Evolutionary conservation across 495 filamentous ascomycete genomes (phyloP), one percentile per base, ranked within the genome.

Genomic region (Darksidea phi): DNA sequence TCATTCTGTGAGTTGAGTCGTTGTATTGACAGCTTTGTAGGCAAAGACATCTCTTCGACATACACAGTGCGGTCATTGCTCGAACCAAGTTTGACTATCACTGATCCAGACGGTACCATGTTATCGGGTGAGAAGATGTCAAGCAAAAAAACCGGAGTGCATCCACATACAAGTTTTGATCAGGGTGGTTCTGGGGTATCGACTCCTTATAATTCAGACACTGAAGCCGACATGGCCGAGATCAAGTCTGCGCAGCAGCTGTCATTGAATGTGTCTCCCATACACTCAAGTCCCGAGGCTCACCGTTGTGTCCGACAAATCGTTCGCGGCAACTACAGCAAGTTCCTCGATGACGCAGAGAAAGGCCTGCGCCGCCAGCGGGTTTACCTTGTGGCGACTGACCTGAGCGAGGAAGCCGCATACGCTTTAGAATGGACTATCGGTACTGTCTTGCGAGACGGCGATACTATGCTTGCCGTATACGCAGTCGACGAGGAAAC

Each of bases 371-470:
- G 87, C 15, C 83, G 90, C 11, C 84, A 89, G 46, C 82, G 94
- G 10, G 92, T 90, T 52, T 98, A 97, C 71, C 76, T 98, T 6
- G 89, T 97, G 8, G 91, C 94, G 8, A 96, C 90, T 0, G 94
- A 97, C 73, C 74, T 97, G 32, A 95, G 89, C 65, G 88, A 91
- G 42, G 94, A 98, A 76, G 92, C 92, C 3, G 88, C 90, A 10
- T 91, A 96, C 72, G 94, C 94, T 10, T 76, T 97, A 25, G 94
- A 97, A 71, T 98, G 93, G 92, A 95, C 91, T 0, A 92, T 98
- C 51, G 94, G 94, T 41, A 95, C 90, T 2, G 88, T 97, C n/a
- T 80, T 98, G 7, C 82, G 94, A 45, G 91, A 96, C 70, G 94
- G 94, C 15, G 94, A 98, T 72, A 97, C 93, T 0, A 79, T 98